Conservation (phyloP, 163 green algal species). For the Chlorella variabilis region DNA sequence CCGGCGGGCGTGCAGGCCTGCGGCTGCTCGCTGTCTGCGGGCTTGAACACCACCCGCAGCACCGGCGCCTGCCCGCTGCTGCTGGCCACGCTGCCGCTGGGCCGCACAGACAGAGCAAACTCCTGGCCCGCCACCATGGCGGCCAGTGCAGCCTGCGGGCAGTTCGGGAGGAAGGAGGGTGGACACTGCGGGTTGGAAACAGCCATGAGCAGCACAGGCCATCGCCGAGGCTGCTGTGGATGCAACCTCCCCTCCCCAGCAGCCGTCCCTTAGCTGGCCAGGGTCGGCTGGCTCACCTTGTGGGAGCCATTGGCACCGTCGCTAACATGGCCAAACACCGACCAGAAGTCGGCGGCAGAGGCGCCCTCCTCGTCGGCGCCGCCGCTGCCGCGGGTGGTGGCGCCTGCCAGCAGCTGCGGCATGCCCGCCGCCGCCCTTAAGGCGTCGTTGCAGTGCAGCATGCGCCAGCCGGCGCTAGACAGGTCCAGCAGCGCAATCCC, state of each 20-base stretch:
- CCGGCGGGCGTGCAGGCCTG: too few relatives aligned
- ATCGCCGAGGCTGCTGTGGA: too few relatives aligned
- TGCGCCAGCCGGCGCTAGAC: conserved; percentile 32
- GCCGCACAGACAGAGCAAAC: not conserved
- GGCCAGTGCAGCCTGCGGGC: not conserved
- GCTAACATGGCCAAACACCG: not conserved
- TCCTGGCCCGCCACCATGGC: not conserved
- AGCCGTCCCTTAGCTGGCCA: too few relatives aligned
- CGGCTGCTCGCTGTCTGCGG: not conserved
- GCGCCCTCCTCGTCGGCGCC: not conserved
- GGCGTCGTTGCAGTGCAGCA: conserved; percentile 53
- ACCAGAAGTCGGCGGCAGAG: not conserved
- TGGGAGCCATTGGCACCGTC: not conserved
- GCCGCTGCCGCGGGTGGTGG: too few relatives aligned
- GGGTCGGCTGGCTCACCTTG: not conserved
- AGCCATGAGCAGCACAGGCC: too few relatives aligned
- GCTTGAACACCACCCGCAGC: not conserved
- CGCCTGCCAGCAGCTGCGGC: not conserved
- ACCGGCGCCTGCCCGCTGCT: not conserved
- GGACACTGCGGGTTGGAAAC: too few relatives aligned
- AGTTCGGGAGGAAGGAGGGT: not conserved
- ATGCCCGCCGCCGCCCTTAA: not conserved
- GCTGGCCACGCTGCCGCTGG: not conserved
- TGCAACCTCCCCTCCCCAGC: not conserved
- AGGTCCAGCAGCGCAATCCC: conserved; percentile 52